Base-by-base conservation (phyloP, 257 asterid genomes). In the Capsicum pubescens region DNA sequence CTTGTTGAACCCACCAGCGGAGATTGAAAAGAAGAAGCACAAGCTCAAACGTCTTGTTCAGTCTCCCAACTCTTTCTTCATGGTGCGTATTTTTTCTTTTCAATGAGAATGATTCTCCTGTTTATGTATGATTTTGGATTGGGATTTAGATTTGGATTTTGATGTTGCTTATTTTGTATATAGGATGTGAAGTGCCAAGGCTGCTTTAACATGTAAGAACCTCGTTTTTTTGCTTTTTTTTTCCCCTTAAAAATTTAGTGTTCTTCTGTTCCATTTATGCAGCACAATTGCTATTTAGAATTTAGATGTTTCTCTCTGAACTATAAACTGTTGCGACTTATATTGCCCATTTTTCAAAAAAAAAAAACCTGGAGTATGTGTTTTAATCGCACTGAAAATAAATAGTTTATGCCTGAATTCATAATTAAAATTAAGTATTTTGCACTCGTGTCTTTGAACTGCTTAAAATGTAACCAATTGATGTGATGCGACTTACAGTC, bases 21-120 rank as follows among this genome's bases (percentile, higher is more conserved):
- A 93, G 82, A 86, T 91, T 57, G 97, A 93, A 89, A 91, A 93
- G 91, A 93, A 90, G 88, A 93, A 93, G 92, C 95, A 93, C 88
- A 93, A 93, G 90, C 94, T 91, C 72, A 93, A 91, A 92, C 93
- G 92, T n/a, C 88, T 91, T 13, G 93, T 91, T 9, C 90, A 90
- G 8, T 91, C 93, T 8, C 91, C 92, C 2, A 88, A 90, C 69
- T 91, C 93, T 3, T 91, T 90, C 83, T 90, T 88, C 86, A 90
- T 91, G 93, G 93, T 90, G 64, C 17, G 4, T 69, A 26, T 7
- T 39, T 0, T 21, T 5, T 19, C 2, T 32, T 35, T 4, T 50
- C 12, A 69, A 13, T 56, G 6, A 1, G 3, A 5, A 5, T 10
- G 32, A 5, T 10, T 2, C 2, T 21, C 0, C 8, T 52, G 17